These are phyloP conservation scores for Castanea crenata DNA, from an alignment of 306 rosid species.

Conservation along the genomic window DNA sequence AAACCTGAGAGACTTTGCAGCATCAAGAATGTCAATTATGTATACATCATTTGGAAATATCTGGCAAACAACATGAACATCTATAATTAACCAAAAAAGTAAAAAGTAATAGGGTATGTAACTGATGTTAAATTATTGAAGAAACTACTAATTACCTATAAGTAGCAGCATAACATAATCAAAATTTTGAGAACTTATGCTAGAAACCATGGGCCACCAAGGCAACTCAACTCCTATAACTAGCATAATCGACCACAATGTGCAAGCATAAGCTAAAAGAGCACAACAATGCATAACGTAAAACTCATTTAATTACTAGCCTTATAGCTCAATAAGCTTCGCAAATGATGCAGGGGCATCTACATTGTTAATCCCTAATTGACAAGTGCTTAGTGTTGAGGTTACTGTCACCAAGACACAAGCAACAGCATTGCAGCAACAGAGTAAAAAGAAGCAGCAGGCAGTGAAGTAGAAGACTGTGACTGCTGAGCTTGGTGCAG, in stretches of 20 bases:
- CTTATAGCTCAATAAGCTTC: background rate
- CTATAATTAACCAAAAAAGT: conserved; percentile 16
- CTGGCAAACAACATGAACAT: conserved; percentile 40
- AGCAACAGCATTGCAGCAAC: no score
- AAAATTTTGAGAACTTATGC: background rate
- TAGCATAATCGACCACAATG: background rate
- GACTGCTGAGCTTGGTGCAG: no score
- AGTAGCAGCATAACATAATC: background rate
- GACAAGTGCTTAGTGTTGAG: no score
- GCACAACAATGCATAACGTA: background rate
- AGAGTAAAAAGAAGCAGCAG: no score
- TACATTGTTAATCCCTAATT: no score
- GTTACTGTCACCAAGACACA: no score
- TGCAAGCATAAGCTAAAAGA: background rate
- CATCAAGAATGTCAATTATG: conserved; percentile 59
- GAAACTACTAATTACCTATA: background rate
- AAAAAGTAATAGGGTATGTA: conserved; percentile 9
- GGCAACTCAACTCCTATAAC: background rate
- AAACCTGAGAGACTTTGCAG: conserved; percentile 69
- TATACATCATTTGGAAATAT: conserved; percentile 74
- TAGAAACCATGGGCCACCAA: background rate
- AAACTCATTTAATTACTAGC: background rate
- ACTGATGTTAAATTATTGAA: background rate
- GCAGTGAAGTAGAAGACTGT: no score
- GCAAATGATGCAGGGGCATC: background rate